Percentiles rank a stretch among this genome's conserved stretches.
Conservation (phyloP, 495 filamentous ascomycete species). For the Penicillium riverlandense region DNA sequence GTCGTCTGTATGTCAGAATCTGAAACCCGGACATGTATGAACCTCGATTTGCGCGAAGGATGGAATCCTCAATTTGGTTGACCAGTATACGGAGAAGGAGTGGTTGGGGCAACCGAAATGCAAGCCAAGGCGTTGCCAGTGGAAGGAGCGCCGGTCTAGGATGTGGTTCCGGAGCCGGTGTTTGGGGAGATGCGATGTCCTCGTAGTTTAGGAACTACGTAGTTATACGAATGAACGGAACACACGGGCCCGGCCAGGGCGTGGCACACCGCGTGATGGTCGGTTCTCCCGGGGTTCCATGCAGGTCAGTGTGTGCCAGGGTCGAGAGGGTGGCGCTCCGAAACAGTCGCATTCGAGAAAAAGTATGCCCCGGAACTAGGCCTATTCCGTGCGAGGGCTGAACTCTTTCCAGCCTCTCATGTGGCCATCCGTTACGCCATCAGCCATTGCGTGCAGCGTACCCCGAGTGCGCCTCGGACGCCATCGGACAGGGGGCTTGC, state of each 20-base stretch:
- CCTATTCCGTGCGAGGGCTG: not conserved
- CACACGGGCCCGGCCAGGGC: not conserved
- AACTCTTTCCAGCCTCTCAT: not conserved
- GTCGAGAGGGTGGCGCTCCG: constrained; percentile 1
- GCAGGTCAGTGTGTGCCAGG: constrained; percentile 16
- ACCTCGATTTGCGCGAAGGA: not conserved
- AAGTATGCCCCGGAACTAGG: not conserved
- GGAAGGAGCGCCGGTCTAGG: too few species aligned
- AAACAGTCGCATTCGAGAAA: constrained; percentile 3
- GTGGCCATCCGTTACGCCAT: not conserved
- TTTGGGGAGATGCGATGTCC: too few species aligned
- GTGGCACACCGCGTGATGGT: constrained; percentile 8
- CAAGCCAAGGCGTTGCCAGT: too few species aligned
- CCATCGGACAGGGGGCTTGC: not conserved
- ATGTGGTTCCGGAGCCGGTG: too few species aligned
- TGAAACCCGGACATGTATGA: too few species aligned
- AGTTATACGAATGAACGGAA: too few species aligned
- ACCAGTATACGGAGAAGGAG: not conserved
- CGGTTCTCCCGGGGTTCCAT: constrained; percentile 29
- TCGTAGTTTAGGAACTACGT: too few species aligned
- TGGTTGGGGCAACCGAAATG: too few species aligned
- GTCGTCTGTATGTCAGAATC: too few species aligned
- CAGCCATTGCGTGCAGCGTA: not conserved
- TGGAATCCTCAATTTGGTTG: not conserved
- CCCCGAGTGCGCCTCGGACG: not conserved